Base-by-base conservation (phyloP, 805 yeast species). In the Kuraishia piskuri region DNA sequence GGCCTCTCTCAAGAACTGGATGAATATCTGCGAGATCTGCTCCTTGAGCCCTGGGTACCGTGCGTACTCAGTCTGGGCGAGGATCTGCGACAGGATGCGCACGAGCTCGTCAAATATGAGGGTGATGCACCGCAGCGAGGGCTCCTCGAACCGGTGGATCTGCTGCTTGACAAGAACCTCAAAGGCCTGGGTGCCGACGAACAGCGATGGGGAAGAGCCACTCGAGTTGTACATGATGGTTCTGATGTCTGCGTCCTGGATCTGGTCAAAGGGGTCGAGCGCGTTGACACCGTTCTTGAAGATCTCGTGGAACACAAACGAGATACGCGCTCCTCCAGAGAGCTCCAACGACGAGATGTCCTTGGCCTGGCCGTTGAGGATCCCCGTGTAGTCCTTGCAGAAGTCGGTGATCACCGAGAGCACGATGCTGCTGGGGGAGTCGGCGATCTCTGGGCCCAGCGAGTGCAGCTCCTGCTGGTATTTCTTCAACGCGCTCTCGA, bases 311-410 rank as follows among this genome's bases (percentile, higher is more conserved):
- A 92, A 94, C 20, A 92, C 98, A 75, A 90, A 94, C 26, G 96
- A 85, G 57, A 92, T 88, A 78, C 99, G 87, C 0, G 99, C 99
- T 71, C 96, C 99, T 67, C 99, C 99, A 59, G 96, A 87, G 60
- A 94, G 79, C 72, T 94, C 99, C 63, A 85, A 81, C 9, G 91
- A 83, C 8, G 95, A 83, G 59, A 94, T 76, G 64, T 94, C 99
- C 68, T 82, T 88, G 23, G 94, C 86, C 68, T 89, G 92, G 72
- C 99, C 99, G 63, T 88, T 94, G 61, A 94, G 75, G 46, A 92
- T 88, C 17, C 94, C 92, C 56, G 83, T 85, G 71, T 90, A 94
- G 67, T 91, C 98, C 66, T 88, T 90, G 59, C 92, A 78, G 64
- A 94, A 90, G 68, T 88, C 95, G 19, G 98, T 90, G 63, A 94